Evolutionary conservation across 2,329 filamentous ascomycete species (phyloP).

Genomic region (Didymella segeticola): DNA sequence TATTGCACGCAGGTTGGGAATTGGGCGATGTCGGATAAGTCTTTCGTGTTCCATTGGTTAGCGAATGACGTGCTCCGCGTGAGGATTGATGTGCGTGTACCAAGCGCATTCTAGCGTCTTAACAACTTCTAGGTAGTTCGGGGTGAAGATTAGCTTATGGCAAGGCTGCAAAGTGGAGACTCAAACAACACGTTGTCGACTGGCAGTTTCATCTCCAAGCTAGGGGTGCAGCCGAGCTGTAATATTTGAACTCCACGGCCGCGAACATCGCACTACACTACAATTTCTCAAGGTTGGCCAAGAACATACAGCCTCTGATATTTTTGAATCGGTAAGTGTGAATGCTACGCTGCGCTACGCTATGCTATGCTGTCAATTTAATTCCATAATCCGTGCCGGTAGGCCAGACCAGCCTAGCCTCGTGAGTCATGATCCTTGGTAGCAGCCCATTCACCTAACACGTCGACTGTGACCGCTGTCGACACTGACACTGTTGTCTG

Average conservation of each 20-base stretch:
- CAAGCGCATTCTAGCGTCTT: constrained; percentile 1
- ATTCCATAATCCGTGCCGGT: neutral
- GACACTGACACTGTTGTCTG: constrained; percentile 49
- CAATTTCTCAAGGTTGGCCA: too few species aligned
- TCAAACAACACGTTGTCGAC: too few species aligned
- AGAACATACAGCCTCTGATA: neutral
- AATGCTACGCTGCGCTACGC: constrained; percentile 15
- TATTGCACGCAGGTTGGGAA: constrained; percentile 3
- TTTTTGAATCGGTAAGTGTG: neutral
- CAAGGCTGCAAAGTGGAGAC: neutral
- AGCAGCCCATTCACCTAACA: constrained; percentile 27
- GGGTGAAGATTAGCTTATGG: neutral
- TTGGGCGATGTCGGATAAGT: constrained; percentile 16
- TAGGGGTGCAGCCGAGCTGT: too few species aligned
- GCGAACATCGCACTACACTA: too few species aligned
- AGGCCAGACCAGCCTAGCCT: neutral
- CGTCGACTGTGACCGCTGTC: constrained; percentile 44
- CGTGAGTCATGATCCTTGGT: neutral
- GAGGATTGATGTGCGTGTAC: constrained; percentile 11
- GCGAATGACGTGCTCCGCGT: constrained; percentile 17
- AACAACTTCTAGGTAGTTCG: constrained; percentile 1
- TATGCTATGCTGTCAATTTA: constrained; percentile 4
- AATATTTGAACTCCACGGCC: too few species aligned
- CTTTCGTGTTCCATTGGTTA: constrained; percentile 7
- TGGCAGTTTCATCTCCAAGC: too few species aligned